Evolutionary conservation across 768 basidiomycete genomes (phyloP), one percentile per base, ranked within the genome.

Genomic region (Tremella mesenterica): DNA sequence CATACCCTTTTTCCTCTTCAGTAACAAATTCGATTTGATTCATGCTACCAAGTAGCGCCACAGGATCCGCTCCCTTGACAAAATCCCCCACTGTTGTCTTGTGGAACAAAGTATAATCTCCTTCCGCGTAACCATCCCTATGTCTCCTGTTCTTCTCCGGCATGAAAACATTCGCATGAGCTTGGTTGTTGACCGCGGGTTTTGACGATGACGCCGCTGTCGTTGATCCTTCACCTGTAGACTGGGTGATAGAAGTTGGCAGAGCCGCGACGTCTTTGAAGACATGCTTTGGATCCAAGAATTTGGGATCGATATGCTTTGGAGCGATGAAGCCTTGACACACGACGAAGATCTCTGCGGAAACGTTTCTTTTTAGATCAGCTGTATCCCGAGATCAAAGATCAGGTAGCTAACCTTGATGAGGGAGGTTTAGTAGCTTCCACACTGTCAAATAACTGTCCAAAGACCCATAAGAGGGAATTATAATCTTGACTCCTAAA

Each of bases 351-450:
- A 99, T 99, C 75, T 99, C 95, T 12, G 95, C 95, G 39, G 95
- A 99, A 39, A 99, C 95, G 76, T 93, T 96, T 77, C 92, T 92
- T 60, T 0, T 0, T 14, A 21, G 26, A 28, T 43, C 6, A 55
- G 54, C 34, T 13, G 5, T 10, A 44, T 26, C 43, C 25, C 33
- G 10, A 33, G 18, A 4, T 18, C n/a, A 33, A 12, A 33, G 48
- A 33, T 34, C 29, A 45, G 20, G n/a, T 49, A 48, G 74, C 78
- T 65, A 56, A 91, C 88, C 91, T 83, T 21, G 95, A 97, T 31
- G 90, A 92, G 8, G 95, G 92, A 2, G 95, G 95, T 70, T 99
- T 99, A 28, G 95, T 99, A 5, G 95, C 95, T 74, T 99, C 95
- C 28, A 99, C 95, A 73, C 86, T 91, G 43, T 81, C 82, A 72